These are phyloP conservation scores for Penicillium expansum DNA, from an alignment of 2,329 filamentous ascomycete species.

Conservation along the genomic window DNA sequence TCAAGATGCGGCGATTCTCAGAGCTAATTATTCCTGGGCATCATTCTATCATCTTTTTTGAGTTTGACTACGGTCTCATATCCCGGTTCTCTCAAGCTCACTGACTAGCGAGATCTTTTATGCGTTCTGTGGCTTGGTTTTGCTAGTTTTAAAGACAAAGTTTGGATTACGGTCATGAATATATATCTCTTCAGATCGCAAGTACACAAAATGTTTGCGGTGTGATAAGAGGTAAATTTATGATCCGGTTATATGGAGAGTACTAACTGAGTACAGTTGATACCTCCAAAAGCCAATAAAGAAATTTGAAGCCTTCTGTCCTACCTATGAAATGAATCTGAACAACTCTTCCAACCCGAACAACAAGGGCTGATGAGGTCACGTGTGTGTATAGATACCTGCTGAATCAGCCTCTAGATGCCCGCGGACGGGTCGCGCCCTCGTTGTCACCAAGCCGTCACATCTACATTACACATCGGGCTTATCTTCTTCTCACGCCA, in stretches of 20 bases:
- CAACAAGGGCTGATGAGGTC: neutral
- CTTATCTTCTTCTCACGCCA: conserved; percentile 18
- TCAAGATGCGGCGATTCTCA: neutral
- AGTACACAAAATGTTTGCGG: neutral
- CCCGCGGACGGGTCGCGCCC: conserved; percentile 14
- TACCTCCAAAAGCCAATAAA: rapidly evolving
- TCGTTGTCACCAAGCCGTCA: conserved; percentile 1
- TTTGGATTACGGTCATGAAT: too few species aligned
- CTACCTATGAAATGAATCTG: neutral
- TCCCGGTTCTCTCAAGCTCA: rapidly evolving
- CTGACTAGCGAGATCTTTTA: neutral
- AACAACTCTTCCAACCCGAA: neutral
- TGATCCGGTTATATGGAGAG: neutral
- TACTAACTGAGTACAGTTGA: rapidly evolving
- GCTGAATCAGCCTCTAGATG: conserved; percentile 6
- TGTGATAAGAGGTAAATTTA: too few species aligned
- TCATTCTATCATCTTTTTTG: neutral
- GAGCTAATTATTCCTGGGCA: too few species aligned
- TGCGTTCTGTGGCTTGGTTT: neutral
- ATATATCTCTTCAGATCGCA: neutral
- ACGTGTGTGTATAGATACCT: neutral
- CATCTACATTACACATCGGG: neutral
- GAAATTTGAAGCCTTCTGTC: neutral
- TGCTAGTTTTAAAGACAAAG: too few species aligned
- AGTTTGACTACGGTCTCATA: rapidly evolving